Base-by-base conservation (phyloP, 164 flowering plant species). In the Warburgia ugandensis region DNA sequence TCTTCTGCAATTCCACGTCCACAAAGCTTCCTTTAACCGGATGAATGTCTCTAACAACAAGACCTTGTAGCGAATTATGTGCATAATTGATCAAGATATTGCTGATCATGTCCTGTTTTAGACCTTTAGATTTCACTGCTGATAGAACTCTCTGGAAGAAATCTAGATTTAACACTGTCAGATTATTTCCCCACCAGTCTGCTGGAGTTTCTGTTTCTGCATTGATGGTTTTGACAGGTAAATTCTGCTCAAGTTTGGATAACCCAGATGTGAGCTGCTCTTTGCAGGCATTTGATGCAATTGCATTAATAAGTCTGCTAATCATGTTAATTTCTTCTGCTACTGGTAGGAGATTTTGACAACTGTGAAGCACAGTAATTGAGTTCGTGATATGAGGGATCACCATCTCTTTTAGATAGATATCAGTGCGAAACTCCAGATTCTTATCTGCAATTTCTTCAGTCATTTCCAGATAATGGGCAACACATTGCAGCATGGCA, bases 121-220 rank as follows among this genome's bases (percentile, higher is more conserved):
- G 67, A 20, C 97, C 99, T 70, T 85, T 92, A 0, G 86, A 73
- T 54, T 84, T 92, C 28, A 92, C 73, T 2, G 84, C 83, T 0
- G 83, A 66, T 12, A 92, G 33, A 38, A 88, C 99, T 41, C 95
- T 52, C 50, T 81, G 92, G 65, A 89, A 94, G 72, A 89, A 81
- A 54, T 94, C 92, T 5, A 94, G 84, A 50, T 63, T 78, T 14
- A 94, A 76, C 42, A 67, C 59, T 6, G 84, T 44, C 1, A 92
- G 81, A 14, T 77, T 68, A 30, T 78, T 84, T 8, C 94, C 99
- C 99, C 97, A 94, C 97, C 97, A 89, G 33, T 89, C 89, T 16
- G 72, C 30, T 2, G 89, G 79, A 11, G 80, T 74, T 55, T 86
- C 96, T 11, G 81, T 52, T 30, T 79, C 91, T 17, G 63, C 17